Evolutionary conservation across 73 alveolate species (phyloP).

Genomic region (Paramecium biaurelia): DNA sequence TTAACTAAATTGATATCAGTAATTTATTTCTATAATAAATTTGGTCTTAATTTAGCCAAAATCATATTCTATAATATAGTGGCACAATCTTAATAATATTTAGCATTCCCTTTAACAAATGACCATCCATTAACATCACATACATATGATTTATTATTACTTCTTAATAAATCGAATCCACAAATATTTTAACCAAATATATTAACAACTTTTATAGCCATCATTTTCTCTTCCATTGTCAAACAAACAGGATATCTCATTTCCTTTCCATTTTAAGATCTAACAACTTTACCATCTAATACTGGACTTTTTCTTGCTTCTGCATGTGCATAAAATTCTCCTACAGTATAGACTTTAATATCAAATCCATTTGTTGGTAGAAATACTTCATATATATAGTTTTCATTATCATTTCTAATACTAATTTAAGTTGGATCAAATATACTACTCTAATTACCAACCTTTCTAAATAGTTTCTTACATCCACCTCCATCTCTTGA

Average conservation of each 20-base stretch:
- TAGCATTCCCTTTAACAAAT: constrained; percentile 68
- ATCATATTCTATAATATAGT: constrained; percentile 54
- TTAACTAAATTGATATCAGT: constrained; percentile 14
- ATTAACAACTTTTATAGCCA: constrained; percentile 88
- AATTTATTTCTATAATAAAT: background rate
- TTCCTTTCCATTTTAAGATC: constrained; percentile 96
- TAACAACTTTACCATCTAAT: constrained; percentile 89
- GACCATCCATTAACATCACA: constrained; percentile 97
- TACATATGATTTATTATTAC: constrained; percentile 89
- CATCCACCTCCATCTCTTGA: constrained; percentile 96
- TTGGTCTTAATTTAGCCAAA: constrained; percentile 55
- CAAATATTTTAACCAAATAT: constrained; percentile 93
- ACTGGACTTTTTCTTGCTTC: constrained; percentile 98
- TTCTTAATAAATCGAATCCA: constrained; percentile 96
- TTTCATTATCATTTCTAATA: constrained; percentile 85
- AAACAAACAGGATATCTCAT: constrained; percentile 96
- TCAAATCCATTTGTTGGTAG: constrained; percentile 93
- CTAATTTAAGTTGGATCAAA: constrained; percentile 60
- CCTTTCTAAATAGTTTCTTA: constrained; percentile 93
- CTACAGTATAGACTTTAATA: constrained; percentile 97
- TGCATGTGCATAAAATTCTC: constrained; percentile 97
- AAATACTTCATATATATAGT: constrained; percentile 86
- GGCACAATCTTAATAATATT: constrained; percentile 77
- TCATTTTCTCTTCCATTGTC: constrained; percentile 91
- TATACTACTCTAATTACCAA: constrained; percentile 60